These are phyloP conservation scores for Geotrichum klebahnii DNA, from an alignment of 1,139 yeast genomes.

Conservation along the genomic window DNA sequence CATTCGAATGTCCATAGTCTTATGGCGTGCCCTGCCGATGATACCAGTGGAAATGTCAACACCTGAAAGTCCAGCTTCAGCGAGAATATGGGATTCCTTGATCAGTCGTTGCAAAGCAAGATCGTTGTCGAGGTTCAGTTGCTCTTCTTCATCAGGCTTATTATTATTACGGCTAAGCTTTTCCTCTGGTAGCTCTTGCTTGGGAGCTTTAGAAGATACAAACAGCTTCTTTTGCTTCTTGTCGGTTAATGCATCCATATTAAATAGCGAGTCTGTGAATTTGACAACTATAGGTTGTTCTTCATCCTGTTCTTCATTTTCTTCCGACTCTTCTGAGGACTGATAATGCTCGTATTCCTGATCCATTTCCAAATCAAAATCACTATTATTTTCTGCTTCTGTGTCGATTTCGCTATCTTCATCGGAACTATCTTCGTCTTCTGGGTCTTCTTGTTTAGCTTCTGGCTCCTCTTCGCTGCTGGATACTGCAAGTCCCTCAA, in stretches of 20 bases:
- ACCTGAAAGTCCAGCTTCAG: conserved; percentile 59
- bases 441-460: conserved; percentile 19
- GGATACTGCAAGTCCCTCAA: conserved; percentile 20
- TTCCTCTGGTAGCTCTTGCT: conserved; percentile 30
- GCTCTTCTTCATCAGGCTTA: conserved; percentile 29
- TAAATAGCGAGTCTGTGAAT: conserved; percentile 42
- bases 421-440: conserved; percentile 11
- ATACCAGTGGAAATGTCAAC: conserved; percentile 73
- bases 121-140: conserved; percentile 64
- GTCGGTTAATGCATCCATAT: conserved; percentile 36
- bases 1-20: conserved; percentile 68
- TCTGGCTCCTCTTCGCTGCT: conserved; percentile 14
- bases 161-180: conserved; percentile 4
- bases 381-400: conserved; percentile 26
- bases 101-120: conserved; percentile 76
- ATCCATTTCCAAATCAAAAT: conserved; percentile 25
- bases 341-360: conserved; percentile 15
- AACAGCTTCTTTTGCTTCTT: conserved; percentile 47
- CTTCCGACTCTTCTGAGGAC: conserved; percentile 16
- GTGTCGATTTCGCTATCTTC: conserved; percentile 16
- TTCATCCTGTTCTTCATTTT: conserved; percentile 16
- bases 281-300: conserved; percentile 46
- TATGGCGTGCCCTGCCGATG: conserved; percentile 72
- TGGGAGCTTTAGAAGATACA: conserved; percentile 44
- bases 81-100: conserved; percentile 78